These are phyloP conservation scores for Panaeolus cyanescens DNA, from an alignment of 768 basidiomycete species.

Conservation along the genomic window DNA sequence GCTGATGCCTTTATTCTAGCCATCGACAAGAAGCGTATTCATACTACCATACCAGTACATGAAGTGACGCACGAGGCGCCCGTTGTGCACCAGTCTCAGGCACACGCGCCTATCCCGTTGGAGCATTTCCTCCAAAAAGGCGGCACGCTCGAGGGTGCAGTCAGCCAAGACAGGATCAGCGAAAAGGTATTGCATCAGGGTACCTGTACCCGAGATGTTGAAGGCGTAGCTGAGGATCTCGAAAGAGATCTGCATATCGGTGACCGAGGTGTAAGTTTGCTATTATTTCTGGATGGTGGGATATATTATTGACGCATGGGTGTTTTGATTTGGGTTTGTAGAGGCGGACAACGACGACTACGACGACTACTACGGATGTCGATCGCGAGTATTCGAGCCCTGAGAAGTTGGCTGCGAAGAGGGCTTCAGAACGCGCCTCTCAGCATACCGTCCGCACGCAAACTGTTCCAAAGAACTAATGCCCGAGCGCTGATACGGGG, in stretches of 20 bases:
- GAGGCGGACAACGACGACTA: background rate
- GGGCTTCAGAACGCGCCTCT: background rate
- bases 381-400: background rate
- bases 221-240: conserved; percentile 70
- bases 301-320: no score
- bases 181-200: background rate
- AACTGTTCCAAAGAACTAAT: background rate
- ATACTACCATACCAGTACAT: conserved; percentile 36
- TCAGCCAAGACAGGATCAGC: background rate
- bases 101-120: conserved; percentile 31
- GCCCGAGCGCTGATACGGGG: no score
- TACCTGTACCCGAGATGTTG: conserved; percentile 2
- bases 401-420: background rate
- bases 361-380: background rate
- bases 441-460: background rate
- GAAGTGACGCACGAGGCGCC: conserved; percentile 39
- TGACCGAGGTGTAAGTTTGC: background rate
- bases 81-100: conserved; percentile 35
- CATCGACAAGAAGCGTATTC: conserved; percentile 28
- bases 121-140: conserved; percentile 32
- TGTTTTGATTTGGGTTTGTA: background rate
- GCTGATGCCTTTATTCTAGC: conserved; percentile 19
- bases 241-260: conserved; percentile 53
- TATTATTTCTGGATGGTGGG: background rate
- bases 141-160: conserved; percentile 16